These are phyloP conservation scores for Teratosphaeria gauchensis DNA, from an alignment of 2,329 filamentous ascomycete genomes.

Conservation along the genomic window DNA sequence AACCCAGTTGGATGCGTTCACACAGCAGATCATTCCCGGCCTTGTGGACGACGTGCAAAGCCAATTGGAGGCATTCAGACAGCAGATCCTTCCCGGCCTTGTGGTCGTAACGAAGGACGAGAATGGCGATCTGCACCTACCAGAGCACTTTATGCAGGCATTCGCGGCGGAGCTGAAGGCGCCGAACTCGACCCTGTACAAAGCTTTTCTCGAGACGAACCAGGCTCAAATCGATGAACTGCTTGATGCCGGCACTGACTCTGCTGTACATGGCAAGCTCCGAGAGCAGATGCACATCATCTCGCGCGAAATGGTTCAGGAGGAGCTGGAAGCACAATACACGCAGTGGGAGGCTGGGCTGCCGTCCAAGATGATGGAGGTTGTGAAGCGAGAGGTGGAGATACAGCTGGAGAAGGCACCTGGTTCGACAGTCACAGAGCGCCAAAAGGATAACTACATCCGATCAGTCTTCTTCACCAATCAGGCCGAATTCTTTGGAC, in stretches of 20 bases:
- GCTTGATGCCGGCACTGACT: slow-evolving; percentile 18
- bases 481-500: background rate
- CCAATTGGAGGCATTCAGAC: background rate
- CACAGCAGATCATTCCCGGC: too few species aligned
- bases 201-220: slow-evolving; percentile 24
- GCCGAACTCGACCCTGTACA: slow-evolving; percentile 36
- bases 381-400: background rate
- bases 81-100: background rate
- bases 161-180: slow-evolving; percentile 46
- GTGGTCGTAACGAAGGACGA: slow-evolving; percentile 9
- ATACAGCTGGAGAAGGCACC: background rate
- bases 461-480: background rate
- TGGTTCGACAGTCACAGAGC: background rate
- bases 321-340: slow-evolving; percentile 9
- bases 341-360: background rate
- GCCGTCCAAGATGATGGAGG: background rate
- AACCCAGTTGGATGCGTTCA: background rate
- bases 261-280: slow-evolving; percentile 25
- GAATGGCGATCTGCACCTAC: slow-evolving; percentile 45
- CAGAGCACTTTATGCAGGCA: slow-evolving; percentile 57
- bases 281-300: slow-evolving; percentile 6
- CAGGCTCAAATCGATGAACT: slow-evolving; percentile 30
- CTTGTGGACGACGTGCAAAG: background rate
- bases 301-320: slow-evolving; percentile 5
- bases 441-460: background rate